Evolutionary conservation across 257 asterid species (phyloP), one percentile per base, ranked within the genome.

Genomic region (Knoxia roxburghii): DNA sequence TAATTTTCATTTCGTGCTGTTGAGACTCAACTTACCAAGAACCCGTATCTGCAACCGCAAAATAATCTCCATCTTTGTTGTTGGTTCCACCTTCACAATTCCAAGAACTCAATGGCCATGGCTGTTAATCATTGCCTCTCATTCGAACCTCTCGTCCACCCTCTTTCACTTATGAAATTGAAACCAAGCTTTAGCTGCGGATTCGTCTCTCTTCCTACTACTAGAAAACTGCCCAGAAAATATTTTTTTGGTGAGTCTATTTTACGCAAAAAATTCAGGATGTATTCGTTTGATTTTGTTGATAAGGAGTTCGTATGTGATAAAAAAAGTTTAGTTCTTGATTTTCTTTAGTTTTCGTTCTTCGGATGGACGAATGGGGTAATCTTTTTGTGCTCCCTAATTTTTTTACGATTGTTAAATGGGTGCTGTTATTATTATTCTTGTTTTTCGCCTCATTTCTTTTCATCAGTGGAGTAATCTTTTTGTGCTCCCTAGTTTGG

Each of bases 201-300:
- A 50, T 65, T 79, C 64, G 48, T 77, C 66, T 75, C 90, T 64
- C 30, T 86, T 32, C 74, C 87, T 3, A 55, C 71, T 77, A 56
- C 78, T 64, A 68, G 77, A 41, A 84, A 76, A 65, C 72, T 24
- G 53, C 79, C 79, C 65, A 68, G 76, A 43, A 79, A 52, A 69
- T 51, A 14, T 24, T 78, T 88, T 37, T 72, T 69, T 63, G 95
- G 97, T 85, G 41, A 63, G 65, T 41, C 50, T n/a, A 30, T 65
- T 9, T 37, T 41, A 71, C 55, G n/a, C n/a, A n/a, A n/a, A n/a
- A n/a, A n/a, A n/a, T 45, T 32, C 65, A 70, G 15, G 12, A 13
- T 11, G 17, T 41, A 18, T 17, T 12, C 4, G 30, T 39, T 26
- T 26, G 4, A 1, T 43, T 14, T 7, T 21, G 66, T 63, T 35